These are phyloP conservation scores for Dysphania ambrosioides DNA, from an alignment of 148 eudicot species.

Conservation along the genomic window DNA sequence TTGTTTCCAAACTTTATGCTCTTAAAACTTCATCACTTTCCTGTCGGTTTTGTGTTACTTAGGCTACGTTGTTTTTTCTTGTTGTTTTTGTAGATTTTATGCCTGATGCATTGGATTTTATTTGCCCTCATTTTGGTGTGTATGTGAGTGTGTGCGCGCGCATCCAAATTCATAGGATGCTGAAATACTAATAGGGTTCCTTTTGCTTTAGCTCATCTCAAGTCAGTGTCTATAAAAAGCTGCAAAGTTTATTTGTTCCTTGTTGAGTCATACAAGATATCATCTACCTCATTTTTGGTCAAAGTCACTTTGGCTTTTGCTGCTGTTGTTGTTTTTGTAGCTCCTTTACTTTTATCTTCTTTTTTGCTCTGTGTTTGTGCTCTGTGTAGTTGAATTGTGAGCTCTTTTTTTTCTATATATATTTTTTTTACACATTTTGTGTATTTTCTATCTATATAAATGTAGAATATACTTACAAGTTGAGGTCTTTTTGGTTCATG, in stretches of 20 bases:
- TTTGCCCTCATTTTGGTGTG: too few species aligned
- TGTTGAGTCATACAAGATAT: constrained; percentile 81
- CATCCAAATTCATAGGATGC: constrained; percentile 55
- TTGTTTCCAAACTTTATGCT: constrained; percentile 71
- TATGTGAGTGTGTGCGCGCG: too few species aligned
- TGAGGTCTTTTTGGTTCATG: constrained; percentile 31
- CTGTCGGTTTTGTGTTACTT: constrained; percentile 40
- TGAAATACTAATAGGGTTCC: constrained; percentile 50
- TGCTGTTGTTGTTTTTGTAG: too few species aligned
- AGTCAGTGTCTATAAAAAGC: constrained; percentile 61
- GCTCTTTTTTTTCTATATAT: constrained; percentile 16
- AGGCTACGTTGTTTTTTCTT: too few species aligned
- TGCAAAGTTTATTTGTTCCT: constrained; percentile 79
- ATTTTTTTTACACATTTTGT: neutral
- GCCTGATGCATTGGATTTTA: constrained; percentile 60
- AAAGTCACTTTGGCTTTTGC: constrained; percentile 52
- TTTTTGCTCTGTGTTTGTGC: constrained; percentile 19
- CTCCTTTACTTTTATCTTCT: constrained; percentile 20
- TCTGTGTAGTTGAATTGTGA: constrained; percentile 39
- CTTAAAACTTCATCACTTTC: constrained; percentile 70
- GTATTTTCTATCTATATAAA: constrained; percentile 35
- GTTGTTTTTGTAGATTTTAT: constrained; percentile 62
- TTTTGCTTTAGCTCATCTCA: constrained; percentile 53
- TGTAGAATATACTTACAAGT: constrained; percentile 22
- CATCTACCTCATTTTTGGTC: constrained; percentile 53